Conservation (phyloP, 208 protist genomes). For the Tritrichomonas musculus region DNA sequence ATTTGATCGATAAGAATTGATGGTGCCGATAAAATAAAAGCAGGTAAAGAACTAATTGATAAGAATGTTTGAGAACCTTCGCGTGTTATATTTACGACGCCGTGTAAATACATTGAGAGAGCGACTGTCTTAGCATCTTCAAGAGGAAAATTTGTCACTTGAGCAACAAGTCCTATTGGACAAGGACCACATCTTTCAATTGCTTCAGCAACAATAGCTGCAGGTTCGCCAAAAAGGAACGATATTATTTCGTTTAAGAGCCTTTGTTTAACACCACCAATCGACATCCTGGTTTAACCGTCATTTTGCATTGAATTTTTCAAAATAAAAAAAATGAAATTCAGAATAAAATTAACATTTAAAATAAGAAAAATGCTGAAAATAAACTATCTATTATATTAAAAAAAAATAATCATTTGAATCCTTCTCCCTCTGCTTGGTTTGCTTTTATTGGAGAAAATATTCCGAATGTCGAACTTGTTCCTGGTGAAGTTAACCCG, state of each 20-base stretch:
- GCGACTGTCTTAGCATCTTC: neutral
- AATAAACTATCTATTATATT: no score
- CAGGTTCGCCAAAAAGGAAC: neutral
- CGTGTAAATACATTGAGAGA: neutral
- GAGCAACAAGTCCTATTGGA: neutral
- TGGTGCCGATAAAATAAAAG: neutral
- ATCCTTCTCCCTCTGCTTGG: neutral
- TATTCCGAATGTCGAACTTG: neutral
- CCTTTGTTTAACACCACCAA: neutral
- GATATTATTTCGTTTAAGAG: neutral
- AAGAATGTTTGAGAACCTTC: neutral
- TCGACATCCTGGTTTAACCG: no score
- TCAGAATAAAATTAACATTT: no score
- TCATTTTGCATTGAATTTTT: no score
- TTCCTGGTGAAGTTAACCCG: neutral
- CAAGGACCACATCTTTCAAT: neutral
- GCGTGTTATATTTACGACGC: neutral
- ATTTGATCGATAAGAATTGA: conserved; percentile 3
- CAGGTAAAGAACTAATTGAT: neutral
- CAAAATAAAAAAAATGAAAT: no score
- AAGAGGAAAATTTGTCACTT: neutral
- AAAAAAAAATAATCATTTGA: no score
- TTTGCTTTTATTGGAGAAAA: neutral
- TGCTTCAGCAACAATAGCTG: neutral
- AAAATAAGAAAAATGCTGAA: no score